A percentile compares a stretch with the other conserved stretches of the same genome.
These are phyloP conservation scores for Chaetomidium leptoderma DNA, from an alignment of 495 filamentous ascomycete genomes.

Conservation along the genomic window DNA sequence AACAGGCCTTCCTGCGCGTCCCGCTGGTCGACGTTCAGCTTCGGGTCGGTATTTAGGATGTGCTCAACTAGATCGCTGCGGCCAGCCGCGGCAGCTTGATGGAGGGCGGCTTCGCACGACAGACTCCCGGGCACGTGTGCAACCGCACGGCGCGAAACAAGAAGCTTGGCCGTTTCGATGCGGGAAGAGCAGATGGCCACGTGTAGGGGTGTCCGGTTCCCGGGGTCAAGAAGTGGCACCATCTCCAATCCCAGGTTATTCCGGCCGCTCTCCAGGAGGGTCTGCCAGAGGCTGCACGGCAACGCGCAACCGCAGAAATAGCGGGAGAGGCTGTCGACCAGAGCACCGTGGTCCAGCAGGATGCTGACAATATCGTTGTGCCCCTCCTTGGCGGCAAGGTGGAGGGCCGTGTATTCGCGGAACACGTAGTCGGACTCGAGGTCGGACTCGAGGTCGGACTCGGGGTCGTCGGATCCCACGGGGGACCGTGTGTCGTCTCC, in stretches of 20 bases:
- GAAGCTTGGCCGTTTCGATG: constrained; percentile 8
- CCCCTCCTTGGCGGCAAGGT: constrained; percentile 8
- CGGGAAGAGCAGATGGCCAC: constrained; percentile 17
- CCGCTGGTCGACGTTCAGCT: neutral
- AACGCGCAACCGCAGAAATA: neutral
- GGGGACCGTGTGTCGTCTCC: neutral
- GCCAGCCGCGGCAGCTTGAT: constrained; percentile 12
- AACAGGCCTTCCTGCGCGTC: constrained; percentile 14
- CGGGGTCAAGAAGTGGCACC: too few species aligned
- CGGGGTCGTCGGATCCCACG: neutral
- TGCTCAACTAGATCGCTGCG: constrained; percentile 1
- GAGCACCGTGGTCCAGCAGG: constrained; percentile 4
- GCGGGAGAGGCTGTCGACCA: neutral
- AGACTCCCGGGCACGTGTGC: neutral
- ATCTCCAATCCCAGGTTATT: too few species aligned
- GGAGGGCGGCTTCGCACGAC: neutral
- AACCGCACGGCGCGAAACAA: constrained; percentile 10
- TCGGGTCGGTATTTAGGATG: neutral
- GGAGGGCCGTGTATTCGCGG: constrained; percentile 4
- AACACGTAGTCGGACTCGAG: neutral
- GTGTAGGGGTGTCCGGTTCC: constrained; percentile 13
- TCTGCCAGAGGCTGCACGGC: neutral
- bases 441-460: neutral
- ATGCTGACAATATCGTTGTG: constrained; percentile 3
- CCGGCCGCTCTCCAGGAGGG: neutral